These are phyloP conservation scores for Plectosphaerella plurivora DNA, from an alignment of 2,329 filamentous ascomycete species.

Conservation along the genomic window DNA sequence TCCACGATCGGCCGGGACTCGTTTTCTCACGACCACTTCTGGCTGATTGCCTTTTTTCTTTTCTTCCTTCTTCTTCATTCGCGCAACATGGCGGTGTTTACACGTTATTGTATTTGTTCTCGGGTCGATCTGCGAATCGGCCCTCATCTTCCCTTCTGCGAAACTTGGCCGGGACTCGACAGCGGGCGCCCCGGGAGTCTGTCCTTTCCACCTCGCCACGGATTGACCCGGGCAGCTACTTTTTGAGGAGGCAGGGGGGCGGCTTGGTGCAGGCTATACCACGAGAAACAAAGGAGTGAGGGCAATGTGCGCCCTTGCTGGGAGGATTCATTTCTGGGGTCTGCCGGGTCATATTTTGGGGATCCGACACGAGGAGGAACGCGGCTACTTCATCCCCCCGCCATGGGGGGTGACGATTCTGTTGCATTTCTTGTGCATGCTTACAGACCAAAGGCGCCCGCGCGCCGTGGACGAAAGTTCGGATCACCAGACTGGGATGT, in stretches of 20 bases:
- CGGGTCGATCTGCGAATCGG: not conserved
- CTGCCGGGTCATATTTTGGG: not conserved
- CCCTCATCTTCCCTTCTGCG: not conserved
- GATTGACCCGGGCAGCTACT: not conserved
- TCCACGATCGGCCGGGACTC: constrained; percentile 11
- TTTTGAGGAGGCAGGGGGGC: not conserved
- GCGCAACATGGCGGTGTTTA: constrained; percentile 1
- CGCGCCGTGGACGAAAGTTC: not conserved
- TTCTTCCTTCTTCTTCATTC: not conserved
- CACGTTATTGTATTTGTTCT: not conserved
- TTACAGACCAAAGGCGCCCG: not conserved
- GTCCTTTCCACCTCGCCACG: not conserved
- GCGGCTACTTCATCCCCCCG: not conserved
- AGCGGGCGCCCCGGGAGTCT: not conserved
- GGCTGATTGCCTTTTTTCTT: not conserved
- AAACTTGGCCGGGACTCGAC: not conserved
- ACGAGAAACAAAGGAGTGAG: not conserved
- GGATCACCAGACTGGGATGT: not conserved
- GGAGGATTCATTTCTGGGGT: too few species aligned
- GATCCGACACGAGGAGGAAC: not conserved
- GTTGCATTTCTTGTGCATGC: constrained; percentile 3
- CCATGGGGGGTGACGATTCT: not conserved
- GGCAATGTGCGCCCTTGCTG: not conserved
- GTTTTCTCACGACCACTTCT: not conserved
- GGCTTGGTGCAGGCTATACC: not conserved